A percentile compares a stretch with the other conserved stretches of the same genome.
Evolutionary conservation across 257 asterid genomes (phyloP).

Genomic region (Knoxia roxburghii): DNA sequence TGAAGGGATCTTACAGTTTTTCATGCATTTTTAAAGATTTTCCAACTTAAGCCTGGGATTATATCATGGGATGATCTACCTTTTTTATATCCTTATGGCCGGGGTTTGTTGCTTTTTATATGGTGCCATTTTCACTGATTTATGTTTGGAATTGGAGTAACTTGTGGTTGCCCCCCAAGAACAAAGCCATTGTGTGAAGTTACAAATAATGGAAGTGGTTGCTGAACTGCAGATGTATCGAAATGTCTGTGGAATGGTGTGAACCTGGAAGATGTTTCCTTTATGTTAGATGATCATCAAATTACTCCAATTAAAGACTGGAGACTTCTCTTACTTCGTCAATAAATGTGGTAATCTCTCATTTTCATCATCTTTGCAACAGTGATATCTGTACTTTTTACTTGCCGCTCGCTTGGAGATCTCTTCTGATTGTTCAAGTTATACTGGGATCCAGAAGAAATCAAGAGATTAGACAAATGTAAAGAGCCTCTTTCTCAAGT

Average conservation of each 20-base stretch:
- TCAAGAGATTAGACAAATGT: constrained; percentile 33
- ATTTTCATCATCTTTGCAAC: neutral
- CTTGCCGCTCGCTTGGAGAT: neutral
- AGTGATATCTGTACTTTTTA: neutral
- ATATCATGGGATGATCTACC: no score
- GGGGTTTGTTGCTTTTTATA: neutral
- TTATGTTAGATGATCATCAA: constrained; percentile 15
- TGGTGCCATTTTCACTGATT: neutral
- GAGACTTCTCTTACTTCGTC: constrained; percentile 16
- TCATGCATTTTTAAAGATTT: no score
- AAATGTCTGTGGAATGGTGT: constrained; percentile 16
- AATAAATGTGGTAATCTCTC: constrained; percentile 15
- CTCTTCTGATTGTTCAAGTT: constrained; percentile 4
- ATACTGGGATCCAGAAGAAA: constrained; percentile 27
- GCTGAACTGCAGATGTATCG: constrained; percentile 14
- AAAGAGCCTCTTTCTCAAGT: constrained; percentile 42
- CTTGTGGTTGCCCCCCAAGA: neutral
- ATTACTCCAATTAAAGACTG: constrained; percentile 29
- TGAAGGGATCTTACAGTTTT: no score
- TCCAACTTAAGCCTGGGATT: neutral
- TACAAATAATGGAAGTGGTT: neutral
- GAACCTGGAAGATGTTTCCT: constrained; percentile 19
- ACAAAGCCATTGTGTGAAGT: neutral
- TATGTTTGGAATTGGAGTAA: neutral
- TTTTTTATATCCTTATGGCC: no score